Evolutionary conservation across 2,329 filamentous ascomycete genomes (phyloP), one percentile per base, ranked within the genome.

Genomic region (Pseudogymnoascus sp.): DNA sequence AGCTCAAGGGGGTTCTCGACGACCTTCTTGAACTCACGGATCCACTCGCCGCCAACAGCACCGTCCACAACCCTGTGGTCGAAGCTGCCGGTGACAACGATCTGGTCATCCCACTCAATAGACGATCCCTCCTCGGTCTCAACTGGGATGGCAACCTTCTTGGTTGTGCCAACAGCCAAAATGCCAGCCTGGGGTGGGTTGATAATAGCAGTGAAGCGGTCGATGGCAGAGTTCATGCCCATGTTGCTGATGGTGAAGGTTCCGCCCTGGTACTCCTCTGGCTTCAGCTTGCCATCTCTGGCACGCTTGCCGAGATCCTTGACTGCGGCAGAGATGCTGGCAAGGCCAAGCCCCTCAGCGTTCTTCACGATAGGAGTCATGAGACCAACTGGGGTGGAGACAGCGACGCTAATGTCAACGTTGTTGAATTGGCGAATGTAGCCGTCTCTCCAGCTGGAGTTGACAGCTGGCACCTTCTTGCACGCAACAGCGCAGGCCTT

Each of bases 211-310:
- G 94, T 97, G 81, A 99, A 99, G 76, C 92, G 86, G 79, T 97
- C 92, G 66, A 99, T 88, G 60, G 94, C 93, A 58, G 87, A 74
- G 85, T 99, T 99, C 94, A 99, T 99, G 78, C 94, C 94, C 94
- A 99, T 96, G 86, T 99, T 99, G 80, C 91, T 96, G 79, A 99
- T 97, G 77, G 93, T 97, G 80, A 99, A 96, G 75, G 91, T 96
- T 76, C 94, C 94, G 63, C 94, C 94, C 83, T 97, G 93, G 86
- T 96, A 99, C 80, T 99, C 92, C 78, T 99, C 93, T 58, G 94
- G 94, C 88, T 97, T 97, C 72, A 99, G 89, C 87, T 97, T 99
- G 80, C 91, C 90, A 70, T 97, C 94, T 66, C 92, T 87, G 66
- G 94, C 94, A 75, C 91, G 91, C 86, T 96, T 96, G 74, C 92